Evolutionary conservation across 2,329 filamentous ascomycete species (phyloP).

Genomic region (Aspergillus udagawae): DNA sequence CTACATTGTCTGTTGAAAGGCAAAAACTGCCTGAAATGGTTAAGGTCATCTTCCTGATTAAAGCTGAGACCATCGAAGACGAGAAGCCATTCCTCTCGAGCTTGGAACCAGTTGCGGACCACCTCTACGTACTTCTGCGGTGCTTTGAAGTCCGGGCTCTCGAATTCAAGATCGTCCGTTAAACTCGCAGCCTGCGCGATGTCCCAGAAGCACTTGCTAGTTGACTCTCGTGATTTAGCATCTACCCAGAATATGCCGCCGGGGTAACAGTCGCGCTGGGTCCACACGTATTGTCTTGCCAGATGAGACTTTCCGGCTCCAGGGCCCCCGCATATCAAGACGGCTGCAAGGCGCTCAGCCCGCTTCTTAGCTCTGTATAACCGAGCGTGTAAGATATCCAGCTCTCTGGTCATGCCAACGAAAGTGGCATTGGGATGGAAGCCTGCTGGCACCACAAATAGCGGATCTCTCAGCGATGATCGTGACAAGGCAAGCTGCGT

Average conservation of each 20-base stretch:
- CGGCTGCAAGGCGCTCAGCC: constrained; percentile 57
- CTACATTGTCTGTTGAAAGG: constrained; percentile 60
- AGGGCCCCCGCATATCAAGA: constrained; percentile 61
- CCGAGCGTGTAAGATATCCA: constrained; percentile 56
- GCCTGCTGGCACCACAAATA: constrained; percentile 49
- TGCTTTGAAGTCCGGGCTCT: constrained; percentile 36
- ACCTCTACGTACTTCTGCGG: constrained; percentile 51
- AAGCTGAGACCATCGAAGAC: constrained; percentile 65
- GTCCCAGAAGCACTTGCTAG: constrained; percentile 61
- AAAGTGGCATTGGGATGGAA: constrained; percentile 63
- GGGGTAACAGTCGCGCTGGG: constrained; percentile 55
- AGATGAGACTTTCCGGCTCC: constrained; percentile 68
- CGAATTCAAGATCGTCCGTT: constrained; percentile 39
- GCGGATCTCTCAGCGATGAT: constrained; percentile 22
- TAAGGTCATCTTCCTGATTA: constrained; percentile 50
- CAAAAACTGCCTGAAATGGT: constrained; percentile 56
- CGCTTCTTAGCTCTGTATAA: constrained; percentile 57
- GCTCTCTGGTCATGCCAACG: constrained; percentile 56
- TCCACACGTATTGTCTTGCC: constrained; percentile 63
- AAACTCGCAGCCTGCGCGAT: constrained; percentile 58
- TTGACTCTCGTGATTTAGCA: constrained; percentile 56
- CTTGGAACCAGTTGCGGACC: constrained; percentile 60
- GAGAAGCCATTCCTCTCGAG: constrained; percentile 61
- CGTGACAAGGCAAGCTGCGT: constrained; percentile 18
- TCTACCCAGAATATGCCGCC: constrained; percentile 69